A percentile compares a stretch with the other conserved stretches of the same genome.
Evolutionary conservation across 345 rosid species (phyloP).

Genomic region (Gossypium raimondii): DNA sequence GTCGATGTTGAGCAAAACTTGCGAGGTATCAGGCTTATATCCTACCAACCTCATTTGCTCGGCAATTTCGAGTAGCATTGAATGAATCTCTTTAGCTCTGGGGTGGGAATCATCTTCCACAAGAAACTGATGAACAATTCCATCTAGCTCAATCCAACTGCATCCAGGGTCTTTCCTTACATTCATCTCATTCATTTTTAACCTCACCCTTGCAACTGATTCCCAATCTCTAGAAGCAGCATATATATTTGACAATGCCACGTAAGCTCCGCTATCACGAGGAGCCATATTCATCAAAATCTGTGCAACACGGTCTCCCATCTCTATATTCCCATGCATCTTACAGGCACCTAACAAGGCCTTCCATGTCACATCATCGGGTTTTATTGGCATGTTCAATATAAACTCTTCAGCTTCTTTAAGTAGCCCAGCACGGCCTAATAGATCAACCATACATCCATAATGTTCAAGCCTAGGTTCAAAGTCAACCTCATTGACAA

Average conservation of each 20-base stretch:
- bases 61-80: constrained; percentile 49
- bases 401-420: constrained; percentile 63
- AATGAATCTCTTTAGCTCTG: constrained; percentile 39
- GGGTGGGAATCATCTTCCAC: constrained; percentile 69
- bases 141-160: constrained; percentile 67
- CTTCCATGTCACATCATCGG: constrained; percentile 66
- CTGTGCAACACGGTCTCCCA: constrained; percentile 52
- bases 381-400: constrained; percentile 47
- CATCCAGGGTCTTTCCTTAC: constrained; percentile 72
- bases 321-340: constrained; percentile 48
- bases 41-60: constrained; percentile 36
- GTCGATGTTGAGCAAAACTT: constrained; percentile 48
- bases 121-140: constrained; percentile 51
- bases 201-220: constrained; percentile 53
- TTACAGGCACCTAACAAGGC: constrained; percentile 64
- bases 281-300: constrained; percentile 54
- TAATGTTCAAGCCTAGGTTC: constrained; percentile 71
- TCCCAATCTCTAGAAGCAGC: constrained; percentile 58
- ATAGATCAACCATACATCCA: constrained; percentile 70
- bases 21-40: constrained; percentile 50
- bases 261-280: constrained; percentile 64
- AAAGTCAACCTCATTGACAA: constrained; percentile 44
- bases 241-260: constrained; percentile 61
- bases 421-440: constrained; percentile 56
- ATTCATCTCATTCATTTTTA: constrained; percentile 63